Percentiles rank a stretch among this genome's conserved stretches.
Evolutionary conservation across 1,139 yeast species (phyloP).

Genomic region (Lodderomyces margitis): DNA sequence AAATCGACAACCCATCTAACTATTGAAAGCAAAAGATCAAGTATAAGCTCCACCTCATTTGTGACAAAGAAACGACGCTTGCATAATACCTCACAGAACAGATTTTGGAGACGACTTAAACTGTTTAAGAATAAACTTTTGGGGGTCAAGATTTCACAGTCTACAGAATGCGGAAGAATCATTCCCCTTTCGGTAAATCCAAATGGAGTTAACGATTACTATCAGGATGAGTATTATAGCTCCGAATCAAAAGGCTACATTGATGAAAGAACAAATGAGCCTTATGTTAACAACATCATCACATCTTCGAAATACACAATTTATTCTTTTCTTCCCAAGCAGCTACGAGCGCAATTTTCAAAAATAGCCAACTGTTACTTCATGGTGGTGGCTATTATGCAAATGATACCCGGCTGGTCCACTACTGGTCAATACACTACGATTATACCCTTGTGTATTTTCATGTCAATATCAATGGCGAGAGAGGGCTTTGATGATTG

Average conservation of each 20-base stretch:
- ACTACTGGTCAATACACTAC: slow-evolving; percentile 97
- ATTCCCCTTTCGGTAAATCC: slow-evolving; percentile 61
- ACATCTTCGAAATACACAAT: slow-evolving; percentile 87
- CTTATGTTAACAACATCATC: slow-evolving; percentile 66
- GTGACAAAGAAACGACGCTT: slow-evolving; percentile 20
- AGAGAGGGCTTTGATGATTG: slow-evolving; percentile 95
- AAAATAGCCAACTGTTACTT: slow-evolving; percentile 88
- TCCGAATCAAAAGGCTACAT: slow-evolving; percentile 31
- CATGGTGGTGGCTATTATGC: slow-evolving; percentile 83
- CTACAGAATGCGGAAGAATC: slow-evolving; percentile 67
- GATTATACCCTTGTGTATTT: slow-evolving; percentile 79
- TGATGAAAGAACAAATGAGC: slow-evolving; percentile 67
- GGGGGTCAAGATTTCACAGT: slow-evolving; percentile 44
- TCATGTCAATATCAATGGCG: slow-evolving; percentile 86
- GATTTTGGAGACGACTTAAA: slow-evolving; percentile 17
- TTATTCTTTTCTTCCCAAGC: slow-evolving; percentile 83
- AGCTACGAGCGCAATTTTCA: slow-evolving; percentile 84
- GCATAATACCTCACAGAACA: slow-evolving; percentile 15
- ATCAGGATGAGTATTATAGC: slow-evolving; percentile 30
- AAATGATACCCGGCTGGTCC: slow-evolving; percentile 96
- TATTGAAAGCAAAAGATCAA: slow-evolving; percentile 19
- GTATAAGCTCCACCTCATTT: slow-evolving; percentile 22
- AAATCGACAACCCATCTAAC: slow-evolving; percentile 32
- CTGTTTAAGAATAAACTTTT: slow-evolving; percentile 33
- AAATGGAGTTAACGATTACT: slow-evolving; percentile 26